phyloP scores from a whole-genome alignment of 352 stramenopile genomes.

The Proteromonas lacertae region DNA sequence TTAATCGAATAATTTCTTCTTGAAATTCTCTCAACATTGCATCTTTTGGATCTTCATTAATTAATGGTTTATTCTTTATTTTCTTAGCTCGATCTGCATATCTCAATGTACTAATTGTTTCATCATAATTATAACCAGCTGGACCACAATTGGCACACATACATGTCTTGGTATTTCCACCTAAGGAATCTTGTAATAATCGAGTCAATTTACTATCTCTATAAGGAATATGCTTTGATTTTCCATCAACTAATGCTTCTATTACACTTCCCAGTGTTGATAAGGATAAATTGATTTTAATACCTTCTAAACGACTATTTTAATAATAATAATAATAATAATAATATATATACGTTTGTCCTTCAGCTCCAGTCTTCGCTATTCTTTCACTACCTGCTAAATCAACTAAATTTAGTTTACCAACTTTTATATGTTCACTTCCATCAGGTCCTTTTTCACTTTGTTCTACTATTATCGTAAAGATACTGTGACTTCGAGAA shows the following conservation, averaged over 20 bases:
- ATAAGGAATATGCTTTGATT: constrained; percentile 67
- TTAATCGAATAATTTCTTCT: too few relatives aligned
- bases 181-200: constrained; percentile 67
- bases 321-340: background rate
- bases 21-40: too few relatives aligned
- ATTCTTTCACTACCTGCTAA: constrained; percentile 55
- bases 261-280: constrained; percentile 62
- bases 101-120: constrained; percentile 80
- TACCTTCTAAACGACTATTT: too few relatives aligned
- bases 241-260: constrained; percentile 35
- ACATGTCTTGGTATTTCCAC: constrained; percentile 78
- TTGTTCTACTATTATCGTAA: constrained; percentile 75
- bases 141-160: constrained; percentile 87
- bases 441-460: constrained; percentile 23
- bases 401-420: constrained; percentile 82
- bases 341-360: constrained; percentile 12
- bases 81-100: constrained; percentile 72
- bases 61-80: constrained; percentile 90
- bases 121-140: constrained; percentile 90
- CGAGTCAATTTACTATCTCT: constrained; percentile 84
- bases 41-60: too few relatives aligned
- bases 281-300: constrained; percentile 64
- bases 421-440: constrained; percentile 56
- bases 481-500: constrained; percentile 73
- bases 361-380: constrained; percentile 59